Evolutionary conservation across 495 filamentous ascomycete species (phyloP), one percentile per base, ranked within the genome.

Genomic region (Hypoxylon subgilvum): DNA sequence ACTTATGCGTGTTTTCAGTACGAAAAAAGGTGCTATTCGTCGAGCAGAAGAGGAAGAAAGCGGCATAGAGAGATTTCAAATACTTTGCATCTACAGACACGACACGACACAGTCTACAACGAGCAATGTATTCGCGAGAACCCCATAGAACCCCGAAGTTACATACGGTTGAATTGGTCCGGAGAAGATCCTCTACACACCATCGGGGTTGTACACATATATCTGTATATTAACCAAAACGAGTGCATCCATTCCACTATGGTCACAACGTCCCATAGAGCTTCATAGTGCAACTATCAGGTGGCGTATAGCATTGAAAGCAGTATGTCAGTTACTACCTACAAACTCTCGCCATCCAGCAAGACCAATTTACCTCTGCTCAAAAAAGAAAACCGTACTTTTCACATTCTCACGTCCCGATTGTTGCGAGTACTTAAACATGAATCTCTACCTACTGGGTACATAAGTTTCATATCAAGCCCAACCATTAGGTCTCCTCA

Each of bases 21-120:
- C 80, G 84, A 50, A 92, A 91, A 77, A 84, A 92, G 77, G 92
- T 97, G 35, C 81, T 97, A 2, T 97, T 97, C 74, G 82, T 96
- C 21, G 92, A 97, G 75, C 86, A 89, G 76, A 95, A 93, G 63
- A 86, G 88, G 46, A 78, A 69, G 62, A 65, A 60, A 21, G n/a
- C n/a, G n/a, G n/a, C n/a, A n/a, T n/a, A n/a, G n/a, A 77, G 67
- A 62, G 73, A 67, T 51, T 52, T 12, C 12, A 34, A 8, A 43
- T 17, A 5, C 23, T 17, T 16, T n/a, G 13, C 23, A 12, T 21
- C 42, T 6, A 14, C 45, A 23, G 17, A 35, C 34, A 48, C 61
- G 49, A 63, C 39, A 52, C 31, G 13, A 27, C 41, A 42, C 23
- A 14, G 17, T 13, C 39, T 30, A 43, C 47, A 32, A 61, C 21